Evolutionary conservation across 257 asterid species (phyloP).

Genomic region (Solanum pinnatisectum): DNA sequence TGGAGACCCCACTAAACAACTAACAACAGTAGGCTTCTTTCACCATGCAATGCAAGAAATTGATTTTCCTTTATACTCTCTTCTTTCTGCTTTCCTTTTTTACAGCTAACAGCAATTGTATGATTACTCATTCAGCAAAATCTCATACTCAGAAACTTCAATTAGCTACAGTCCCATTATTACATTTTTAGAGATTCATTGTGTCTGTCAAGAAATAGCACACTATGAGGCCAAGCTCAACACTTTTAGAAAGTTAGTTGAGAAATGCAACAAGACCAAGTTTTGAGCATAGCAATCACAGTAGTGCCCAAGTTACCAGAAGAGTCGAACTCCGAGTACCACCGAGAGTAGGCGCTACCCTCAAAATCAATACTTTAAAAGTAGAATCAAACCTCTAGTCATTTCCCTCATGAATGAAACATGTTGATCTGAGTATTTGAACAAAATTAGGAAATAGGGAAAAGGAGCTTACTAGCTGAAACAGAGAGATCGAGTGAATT

Average conservation of each 20-base stretch:
- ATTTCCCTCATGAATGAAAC: background rate
- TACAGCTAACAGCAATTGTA: background rate
- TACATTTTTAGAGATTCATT: background rate
- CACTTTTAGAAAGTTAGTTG: background rate
- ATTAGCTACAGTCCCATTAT: background rate
- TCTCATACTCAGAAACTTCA: background rate
- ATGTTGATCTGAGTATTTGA: background rate
- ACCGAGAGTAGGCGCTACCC: background rate
- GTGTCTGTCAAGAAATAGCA: background rate
- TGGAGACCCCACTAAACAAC: background rate
- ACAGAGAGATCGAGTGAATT: background rate
- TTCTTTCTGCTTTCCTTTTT: background rate
- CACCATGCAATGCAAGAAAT: background rate
- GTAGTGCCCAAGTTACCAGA: background rate
- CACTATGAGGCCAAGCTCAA: background rate
- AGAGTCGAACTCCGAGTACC: background rate
- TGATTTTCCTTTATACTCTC: background rate
- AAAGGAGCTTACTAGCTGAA: background rate
- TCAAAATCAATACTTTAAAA: background rate
- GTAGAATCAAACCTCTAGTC: background rate
- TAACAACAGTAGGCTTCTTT: background rate
- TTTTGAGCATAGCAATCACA: background rate
- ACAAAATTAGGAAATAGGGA: background rate
- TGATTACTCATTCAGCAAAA: background rate
- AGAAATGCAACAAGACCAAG: background rate